A percentile compares a stretch with the other conserved stretches of the same genome.
Conservation (phyloP, 2,329 filamentous ascomycete genomes). For the Sclerotinia spermophila region DNA sequence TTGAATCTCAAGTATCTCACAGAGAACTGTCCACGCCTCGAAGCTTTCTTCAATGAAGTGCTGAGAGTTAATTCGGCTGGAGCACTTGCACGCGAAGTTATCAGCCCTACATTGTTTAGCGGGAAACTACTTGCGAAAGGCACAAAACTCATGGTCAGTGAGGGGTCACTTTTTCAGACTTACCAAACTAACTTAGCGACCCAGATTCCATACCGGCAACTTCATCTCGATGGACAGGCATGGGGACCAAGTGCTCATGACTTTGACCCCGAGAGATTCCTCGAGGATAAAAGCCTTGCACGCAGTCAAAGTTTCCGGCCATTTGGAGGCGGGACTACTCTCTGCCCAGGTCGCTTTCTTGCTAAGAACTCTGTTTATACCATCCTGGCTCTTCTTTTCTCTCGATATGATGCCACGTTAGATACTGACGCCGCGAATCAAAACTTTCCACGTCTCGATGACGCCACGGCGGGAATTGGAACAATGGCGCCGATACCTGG, state of each 20-base stretch:
- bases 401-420: neutral
- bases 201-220: conserved; percentile 11
- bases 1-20: neutral
- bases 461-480: neutral
- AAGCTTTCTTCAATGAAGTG: conserved; percentile 11
- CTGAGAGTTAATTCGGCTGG: conserved; percentile 11
- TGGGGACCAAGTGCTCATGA: conserved; percentile 8
- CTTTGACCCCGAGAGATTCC: conserved; percentile 15
- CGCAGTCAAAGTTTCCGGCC: neutral
- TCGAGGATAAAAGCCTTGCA: neutral
- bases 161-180: conserved; percentile 30
- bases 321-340: conserved; percentile 14
- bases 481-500: neutral
- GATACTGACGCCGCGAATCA: neutral
- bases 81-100: conserved; percentile 10
- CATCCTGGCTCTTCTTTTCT: neutral
- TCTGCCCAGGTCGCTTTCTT: conserved; percentile 14
- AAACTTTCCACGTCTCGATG: neutral
- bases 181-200: conserved; percentile 49
- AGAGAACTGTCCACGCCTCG: conserved; percentile 11
- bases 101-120: neutral
- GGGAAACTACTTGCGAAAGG: neutral
- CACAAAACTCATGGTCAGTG: conserved; percentile 28
- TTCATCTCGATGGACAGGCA: conserved; percentile 10
- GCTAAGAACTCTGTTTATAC: neutral